Evolutionary conservation across 805 yeast genomes (phyloP), one percentile per base, ranked within the genome.

Genomic region (Starmera amethionina): DNA sequence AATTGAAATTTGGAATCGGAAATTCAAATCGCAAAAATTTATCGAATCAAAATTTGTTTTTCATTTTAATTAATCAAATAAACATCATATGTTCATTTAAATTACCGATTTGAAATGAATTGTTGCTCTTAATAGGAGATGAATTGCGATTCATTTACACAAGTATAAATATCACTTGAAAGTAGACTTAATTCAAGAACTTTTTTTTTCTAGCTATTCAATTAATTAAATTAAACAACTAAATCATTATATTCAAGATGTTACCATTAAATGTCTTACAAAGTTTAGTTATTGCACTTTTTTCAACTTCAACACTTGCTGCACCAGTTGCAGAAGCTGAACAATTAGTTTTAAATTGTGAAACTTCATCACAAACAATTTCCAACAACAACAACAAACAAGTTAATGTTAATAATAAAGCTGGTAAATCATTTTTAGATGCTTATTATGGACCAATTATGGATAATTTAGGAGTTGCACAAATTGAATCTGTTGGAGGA

Each of bases 381-480:
- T 14, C 25, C 28, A 38, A 37, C 30, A 13, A 13, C 3, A 12
- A n/a, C 5, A 28, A 34, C 8, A 31, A n/a, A n/a, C n/a, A n/a
- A n/a, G n/a, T 32, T 12, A 34, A 38, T 25, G 40, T 39, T 27
- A 12, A 28, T 22, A 50, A 46, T 15, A 42, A 40, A 18, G 30
- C 52, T 9, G 44, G 48, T 13, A 42, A 47, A 39, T 57, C 68
- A 5, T 60, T 63, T 44, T 44, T 63, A 39, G 68, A 63, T 40
- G 51, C 47, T 38, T 58, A 56, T 50, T 57, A 52, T 41, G 68
- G 68, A 30, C 50, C 55, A 18, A 59, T 63, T 37, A 39, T 63
- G 34, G 62, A 59, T 22, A 50, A 55, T 18, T 46, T 54, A 32
- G 51, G 47, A n/a, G 54, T 49, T 39, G 53, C 43, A 19, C 44